These are phyloP conservation scores for Emmonsiellopsis sp. DNA, from an alignment of 2,329 filamentous ascomycete genomes.

Conservation along the genomic window DNA sequence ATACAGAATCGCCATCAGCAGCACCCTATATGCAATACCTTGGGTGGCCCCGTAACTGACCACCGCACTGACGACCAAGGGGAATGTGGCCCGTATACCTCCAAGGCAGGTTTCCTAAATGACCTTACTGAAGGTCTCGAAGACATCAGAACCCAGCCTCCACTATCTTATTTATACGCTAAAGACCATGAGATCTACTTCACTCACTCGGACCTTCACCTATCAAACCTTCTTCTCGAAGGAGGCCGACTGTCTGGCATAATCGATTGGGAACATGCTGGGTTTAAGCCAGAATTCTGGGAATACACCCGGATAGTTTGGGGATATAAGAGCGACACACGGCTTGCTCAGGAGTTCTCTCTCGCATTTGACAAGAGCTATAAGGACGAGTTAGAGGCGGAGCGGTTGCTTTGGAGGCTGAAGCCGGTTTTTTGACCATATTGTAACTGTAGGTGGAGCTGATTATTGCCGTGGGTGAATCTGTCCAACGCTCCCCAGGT, in stretches of 20 bases:
- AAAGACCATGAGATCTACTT: constrained; percentile 7
- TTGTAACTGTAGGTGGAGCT: too few relatives aligned
- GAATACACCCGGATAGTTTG: constrained; percentile 9
- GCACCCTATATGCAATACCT: constrained; percentile 5
- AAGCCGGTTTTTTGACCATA: neutral
- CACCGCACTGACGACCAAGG: constrained; percentile 1
- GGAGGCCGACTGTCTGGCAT: constrained; percentile 7
- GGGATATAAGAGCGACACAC: neutral
- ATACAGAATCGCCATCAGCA: constrained; percentile 5
- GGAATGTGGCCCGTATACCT: constrained; percentile 3
- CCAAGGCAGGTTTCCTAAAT: constrained; percentile 6
- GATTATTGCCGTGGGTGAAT: too few relatives aligned
- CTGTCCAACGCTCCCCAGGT: too few relatives aligned
- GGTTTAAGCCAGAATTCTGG: constrained; percentile 11
- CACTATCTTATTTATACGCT: constrained; percentile 7
- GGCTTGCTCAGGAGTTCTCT: neutral
- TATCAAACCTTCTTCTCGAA: constrained; percentile 9
- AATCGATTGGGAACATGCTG: constrained; percentile 10
- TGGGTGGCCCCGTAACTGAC: constrained; percentile 8
- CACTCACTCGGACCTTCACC: constrained; percentile 11
- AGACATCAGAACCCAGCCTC: neutral
- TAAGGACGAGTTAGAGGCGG: neutral
- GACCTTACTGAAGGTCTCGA: neutral
- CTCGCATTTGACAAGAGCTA: neutral
- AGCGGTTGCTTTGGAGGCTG: neutral